These are phyloP conservation scores for Penicillium salamii DNA, from an alignment of 495 filamentous ascomycete species.

Conservation along the genomic window DNA sequence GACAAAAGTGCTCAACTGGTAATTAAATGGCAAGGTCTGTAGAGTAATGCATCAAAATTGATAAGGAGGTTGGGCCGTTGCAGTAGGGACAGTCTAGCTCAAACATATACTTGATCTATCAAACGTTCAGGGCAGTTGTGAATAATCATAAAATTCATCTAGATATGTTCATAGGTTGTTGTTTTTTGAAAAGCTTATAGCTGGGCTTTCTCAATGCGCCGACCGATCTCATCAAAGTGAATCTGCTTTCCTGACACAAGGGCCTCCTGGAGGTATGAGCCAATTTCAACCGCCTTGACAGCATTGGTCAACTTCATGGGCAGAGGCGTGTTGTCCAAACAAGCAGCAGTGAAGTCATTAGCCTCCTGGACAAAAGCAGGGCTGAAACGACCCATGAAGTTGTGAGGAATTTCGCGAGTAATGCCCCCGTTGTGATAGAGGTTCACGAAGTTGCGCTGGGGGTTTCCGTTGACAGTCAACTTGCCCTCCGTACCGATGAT, in stretches of 20 bases:
- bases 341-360: constrained; percentile 53
- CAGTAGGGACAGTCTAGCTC: no score
- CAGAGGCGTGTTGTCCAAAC: constrained; percentile 48
- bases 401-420: constrained; percentile 46
- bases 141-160: background rate
- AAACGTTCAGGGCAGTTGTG: no score
- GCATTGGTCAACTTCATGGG: constrained; percentile 53
- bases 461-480: constrained; percentile 52
- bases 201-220: constrained; percentile 35
- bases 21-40: no score
- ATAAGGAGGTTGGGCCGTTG: no score
- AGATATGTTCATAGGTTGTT: background rate
- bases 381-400: constrained; percentile 56
- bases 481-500: constrained; percentile 62
- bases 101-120: no score
- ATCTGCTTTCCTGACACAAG: constrained; percentile 55
- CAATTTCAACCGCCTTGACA: constrained; percentile 57
- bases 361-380: constrained; percentile 55
- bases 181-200: constrained; percentile 10
- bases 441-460: constrained; percentile 48
- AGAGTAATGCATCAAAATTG: no score
- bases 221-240: constrained; percentile 47
- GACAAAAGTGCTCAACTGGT: no score
- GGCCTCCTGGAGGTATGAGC: constrained; percentile 54
- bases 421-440: constrained; percentile 44